phyloP scores from a whole-genome alignment of 306 rosid species.

The Quercus alba region DNA sequence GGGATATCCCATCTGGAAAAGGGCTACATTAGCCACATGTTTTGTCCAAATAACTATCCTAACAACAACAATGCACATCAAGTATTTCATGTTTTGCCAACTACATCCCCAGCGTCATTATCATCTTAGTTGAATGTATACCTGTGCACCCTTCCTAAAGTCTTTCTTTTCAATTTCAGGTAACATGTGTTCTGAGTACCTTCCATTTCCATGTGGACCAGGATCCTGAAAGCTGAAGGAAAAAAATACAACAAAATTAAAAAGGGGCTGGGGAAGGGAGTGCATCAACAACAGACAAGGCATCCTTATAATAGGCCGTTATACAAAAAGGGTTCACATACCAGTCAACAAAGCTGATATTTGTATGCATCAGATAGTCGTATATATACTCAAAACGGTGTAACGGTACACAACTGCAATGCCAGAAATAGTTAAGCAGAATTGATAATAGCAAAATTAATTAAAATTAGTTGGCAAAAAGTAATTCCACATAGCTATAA shows the following conservation, averaged over 20 bases:
- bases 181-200: slow-evolving; percentile 90
- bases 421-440: slow-evolving; percentile 27
- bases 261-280: slow-evolving; percentile 6
- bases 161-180: slow-evolving; percentile 92
- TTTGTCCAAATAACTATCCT: slow-evolving; percentile 12
- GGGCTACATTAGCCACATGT: slow-evolving; percentile 9
- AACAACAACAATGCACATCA: background rate
- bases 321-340: slow-evolving; percentile 33
- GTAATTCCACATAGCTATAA: slow-evolving; percentile 19
- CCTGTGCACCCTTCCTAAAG: slow-evolving; percentile 99
- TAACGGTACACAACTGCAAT: slow-evolving; percentile 91
- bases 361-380: slow-evolving; percentile 69
- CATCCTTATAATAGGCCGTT: background rate
- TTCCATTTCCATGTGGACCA: slow-evolving; percentile 96
- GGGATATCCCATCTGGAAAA: background rate
- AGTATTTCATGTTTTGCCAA: slow-evolving; percentile 6
- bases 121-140: slow-evolving; percentile 29
- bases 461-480: slow-evolving; percentile 12
- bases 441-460: slow-evolving; percentile 23
- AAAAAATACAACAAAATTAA: background rate
- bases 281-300: slow-evolving; percentile 10
- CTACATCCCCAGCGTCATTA: slow-evolving; percentile 14
- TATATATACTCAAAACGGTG: slow-evolving; percentile 81
- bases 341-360: slow-evolving; percentile 95
- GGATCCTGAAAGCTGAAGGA: slow-evolving; percentile 87